Conservation (phyloP, 75 land plant species). For the Pseudotsuga menziesii region DNA sequence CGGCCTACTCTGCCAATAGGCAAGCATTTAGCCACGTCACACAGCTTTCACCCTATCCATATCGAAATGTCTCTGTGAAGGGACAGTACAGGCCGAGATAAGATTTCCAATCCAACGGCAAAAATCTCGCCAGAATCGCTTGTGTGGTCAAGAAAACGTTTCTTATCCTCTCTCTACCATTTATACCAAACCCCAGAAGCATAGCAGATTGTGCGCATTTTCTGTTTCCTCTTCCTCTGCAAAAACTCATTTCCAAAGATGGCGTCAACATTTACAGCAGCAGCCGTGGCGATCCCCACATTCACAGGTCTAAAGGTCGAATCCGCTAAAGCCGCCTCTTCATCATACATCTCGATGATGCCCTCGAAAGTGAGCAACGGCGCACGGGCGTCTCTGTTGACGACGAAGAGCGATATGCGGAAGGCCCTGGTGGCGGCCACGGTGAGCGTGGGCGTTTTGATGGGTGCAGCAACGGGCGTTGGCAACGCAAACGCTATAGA, state of each 20-base stretch:
- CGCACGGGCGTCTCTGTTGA: slow-evolving; percentile 9
- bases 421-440: slow-evolving; percentile 26
- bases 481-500: slow-evolving; percentile 58
- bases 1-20: too few species aligned
- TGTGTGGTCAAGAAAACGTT: too few species aligned
- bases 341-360: background rate
- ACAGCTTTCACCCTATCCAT: too few species aligned
- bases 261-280: slow-evolving; percentile 35
- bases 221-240: too few species aligned
- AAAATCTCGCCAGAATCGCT: too few species aligned
- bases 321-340: slow-evolving; percentile 2
- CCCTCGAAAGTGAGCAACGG: slow-evolving; percentile 24
- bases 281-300: slow-evolving; percentile 38
- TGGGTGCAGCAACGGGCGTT: slow-evolving; percentile 25
- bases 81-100: too few species aligned
- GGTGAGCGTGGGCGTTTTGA: slow-evolving; percentile 23
- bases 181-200: too few species aligned
- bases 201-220: too few species aligned
- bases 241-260: background rate
- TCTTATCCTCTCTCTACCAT: too few species aligned
- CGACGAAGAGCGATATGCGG: slow-evolving; percentile 32
- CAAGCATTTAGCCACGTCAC: too few species aligned
- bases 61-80: too few species aligned
- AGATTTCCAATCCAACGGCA: too few species aligned
- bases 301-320: slow-evolving; percentile 42